These are phyloP conservation scores for Termitomyces sp. DNA, from an alignment of 768 basidiomycete species.

Conservation along the genomic window DNA sequence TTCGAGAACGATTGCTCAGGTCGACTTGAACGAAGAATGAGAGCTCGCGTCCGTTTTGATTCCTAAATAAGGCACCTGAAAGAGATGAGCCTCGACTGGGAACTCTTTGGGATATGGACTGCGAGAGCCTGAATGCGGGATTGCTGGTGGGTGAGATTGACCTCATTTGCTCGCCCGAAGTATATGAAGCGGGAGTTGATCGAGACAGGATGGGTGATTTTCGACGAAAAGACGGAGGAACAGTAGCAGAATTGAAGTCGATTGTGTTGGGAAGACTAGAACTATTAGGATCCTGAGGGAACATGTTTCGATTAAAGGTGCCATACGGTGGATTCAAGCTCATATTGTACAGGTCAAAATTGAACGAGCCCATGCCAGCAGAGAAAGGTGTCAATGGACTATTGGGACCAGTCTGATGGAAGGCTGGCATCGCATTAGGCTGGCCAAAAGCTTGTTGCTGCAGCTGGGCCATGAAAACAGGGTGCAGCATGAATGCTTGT, in stretches of 20 bases:
- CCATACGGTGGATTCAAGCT: not conserved
- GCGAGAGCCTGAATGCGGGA: slow-evolving; percentile 1
- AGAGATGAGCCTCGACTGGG: slow-evolving; percentile 8
- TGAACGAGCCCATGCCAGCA: not conserved
- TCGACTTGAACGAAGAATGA: slow-evolving; percentile 69
- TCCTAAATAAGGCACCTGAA: slow-evolving; percentile 36
- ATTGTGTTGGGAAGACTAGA: not conserved
- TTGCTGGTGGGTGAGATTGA: slow-evolving; percentile 6
- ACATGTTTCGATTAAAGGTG: slow-evolving; percentile 3
- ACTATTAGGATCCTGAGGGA: not conserved
- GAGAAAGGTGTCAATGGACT: not conserved
- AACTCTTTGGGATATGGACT: not conserved
- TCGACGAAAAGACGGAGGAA: slow-evolving; percentile 13
- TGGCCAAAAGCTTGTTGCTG: slow-evolving; percentile 1
- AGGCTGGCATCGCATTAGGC: not conserved
- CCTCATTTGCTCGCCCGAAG: slow-evolving; percentile 6
- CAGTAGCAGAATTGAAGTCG: slow-evolving; percentile 5
- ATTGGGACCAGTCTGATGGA: not conserved
- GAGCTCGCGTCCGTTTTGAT: slow-evolving; percentile 35
- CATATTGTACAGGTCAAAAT: not conserved
- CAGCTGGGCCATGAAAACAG: slow-evolving; percentile 3
- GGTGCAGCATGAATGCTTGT: slow-evolving; percentile 5
- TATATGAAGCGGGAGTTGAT: slow-evolving; percentile 7
- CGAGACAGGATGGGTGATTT: slow-evolving; percentile 9
- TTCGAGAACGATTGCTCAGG: slow-evolving; percentile 42